phyloP scores from a whole-genome alignment of 1,139 yeast genomes.

The Geotrichum cucujoidarum region DNA sequence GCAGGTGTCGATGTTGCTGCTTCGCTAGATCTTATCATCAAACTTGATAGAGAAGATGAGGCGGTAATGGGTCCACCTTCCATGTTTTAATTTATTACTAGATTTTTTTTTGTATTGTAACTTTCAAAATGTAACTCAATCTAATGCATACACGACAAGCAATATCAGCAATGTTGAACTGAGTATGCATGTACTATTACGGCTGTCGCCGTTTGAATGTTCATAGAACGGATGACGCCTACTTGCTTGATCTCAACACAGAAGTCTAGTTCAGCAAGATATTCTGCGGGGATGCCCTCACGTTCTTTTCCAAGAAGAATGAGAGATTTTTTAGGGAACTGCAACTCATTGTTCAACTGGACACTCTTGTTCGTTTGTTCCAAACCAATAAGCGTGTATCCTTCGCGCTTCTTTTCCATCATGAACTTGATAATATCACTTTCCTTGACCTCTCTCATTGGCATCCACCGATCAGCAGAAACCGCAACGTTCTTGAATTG shows the following conservation, averaged over 20 bases:
- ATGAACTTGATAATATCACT: conserved; percentile 53
- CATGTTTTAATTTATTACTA: conserved; percentile 17
- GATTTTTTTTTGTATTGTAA: too few species aligned
- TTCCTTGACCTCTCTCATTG: conserved; percentile 68
- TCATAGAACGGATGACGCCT: conserved; percentile 91
- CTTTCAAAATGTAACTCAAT: background rate
- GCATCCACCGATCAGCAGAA: conserved; percentile 95
- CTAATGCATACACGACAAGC: background rate
- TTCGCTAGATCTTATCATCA: conserved; percentile 29
- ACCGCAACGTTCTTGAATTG: conserved; percentile 87
- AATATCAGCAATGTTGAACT: conserved; percentile 50
- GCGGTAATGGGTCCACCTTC: conserved; percentile 19
- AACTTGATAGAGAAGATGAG: conserved; percentile 19
- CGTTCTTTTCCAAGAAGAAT: conserved; percentile 79
- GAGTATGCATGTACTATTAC: conserved; percentile 89
- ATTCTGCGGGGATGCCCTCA: conserved; percentile 86
- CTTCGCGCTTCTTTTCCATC: conserved; percentile 61
- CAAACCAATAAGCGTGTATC: conserved; percentile 81
- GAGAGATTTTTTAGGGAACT: conserved; percentile 74
- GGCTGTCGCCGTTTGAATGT: conserved; percentile 94
- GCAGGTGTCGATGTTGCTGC: conserved; percentile 33
- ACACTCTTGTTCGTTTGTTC: conserved; percentile 90
- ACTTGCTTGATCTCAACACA: conserved; percentile 90
- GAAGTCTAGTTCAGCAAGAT: conserved; percentile 74
- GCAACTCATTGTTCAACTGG: conserved; percentile 55